phyloP scores from a whole-genome alignment of 2,329 filamentous ascomycete species.

The Chalaropsis ovoidea region DNA sequence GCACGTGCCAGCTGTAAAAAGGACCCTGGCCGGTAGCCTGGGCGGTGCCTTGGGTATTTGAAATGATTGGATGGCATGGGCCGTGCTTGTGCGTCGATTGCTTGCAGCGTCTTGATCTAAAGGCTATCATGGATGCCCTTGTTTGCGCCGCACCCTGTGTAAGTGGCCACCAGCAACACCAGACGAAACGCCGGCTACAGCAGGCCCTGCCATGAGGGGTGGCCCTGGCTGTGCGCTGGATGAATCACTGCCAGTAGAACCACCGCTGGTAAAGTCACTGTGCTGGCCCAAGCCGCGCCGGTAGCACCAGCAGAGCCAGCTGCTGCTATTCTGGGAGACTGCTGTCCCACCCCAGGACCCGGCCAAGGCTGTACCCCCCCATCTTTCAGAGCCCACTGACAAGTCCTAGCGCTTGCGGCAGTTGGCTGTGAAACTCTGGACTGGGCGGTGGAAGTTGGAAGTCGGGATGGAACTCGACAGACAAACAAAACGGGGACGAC shows the following conservation, averaged over 20 bases:
- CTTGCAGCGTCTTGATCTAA: background rate
- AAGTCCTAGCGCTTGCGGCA: background rate
- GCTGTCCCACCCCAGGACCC: background rate
- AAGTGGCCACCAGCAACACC: background rate
- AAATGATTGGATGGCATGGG: background rate
- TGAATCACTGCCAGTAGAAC: background rate
- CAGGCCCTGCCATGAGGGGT: background rate
- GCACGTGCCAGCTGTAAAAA: no score
- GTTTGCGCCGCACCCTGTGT: background rate
- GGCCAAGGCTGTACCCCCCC: background rate
- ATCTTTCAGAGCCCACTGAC: background rate
- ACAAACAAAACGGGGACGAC: background rate
- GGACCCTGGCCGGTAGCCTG: no score
- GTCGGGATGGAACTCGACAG: slow-evolving; percentile 4
- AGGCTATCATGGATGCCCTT: background rate
- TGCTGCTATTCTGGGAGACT: background rate
- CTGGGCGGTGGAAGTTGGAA: background rate
- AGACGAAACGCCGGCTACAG: slow-evolving; percentile 6
- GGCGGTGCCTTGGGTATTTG: background rate
- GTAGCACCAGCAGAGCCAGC: background rate
- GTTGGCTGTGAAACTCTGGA: slow-evolving; percentile 3
- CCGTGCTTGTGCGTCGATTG: background rate
- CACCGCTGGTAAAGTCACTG: background rate
- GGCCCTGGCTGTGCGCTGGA: background rate
- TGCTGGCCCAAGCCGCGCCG: background rate